phyloP scores from a whole-genome alignment of 306 rosid species.

The Citrullus amarus region DNA sequence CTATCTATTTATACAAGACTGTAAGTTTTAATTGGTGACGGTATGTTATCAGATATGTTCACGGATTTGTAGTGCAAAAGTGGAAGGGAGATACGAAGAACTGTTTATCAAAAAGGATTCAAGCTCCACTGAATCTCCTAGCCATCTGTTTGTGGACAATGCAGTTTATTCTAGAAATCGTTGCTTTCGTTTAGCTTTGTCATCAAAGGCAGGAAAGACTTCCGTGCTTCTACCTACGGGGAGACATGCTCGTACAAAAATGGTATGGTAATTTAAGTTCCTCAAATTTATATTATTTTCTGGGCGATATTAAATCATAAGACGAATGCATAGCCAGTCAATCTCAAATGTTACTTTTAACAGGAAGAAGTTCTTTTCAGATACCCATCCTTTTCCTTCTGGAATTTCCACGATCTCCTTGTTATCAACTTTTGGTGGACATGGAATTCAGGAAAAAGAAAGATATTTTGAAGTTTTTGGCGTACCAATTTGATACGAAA shows the following conservation, averaged over 20 bases:
- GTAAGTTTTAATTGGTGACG: conserved; percentile 15
- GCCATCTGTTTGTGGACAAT: conserved; percentile 78
- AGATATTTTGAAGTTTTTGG: neutral
- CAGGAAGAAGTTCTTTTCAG: neutral
- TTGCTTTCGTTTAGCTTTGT: conserved; percentile 69
- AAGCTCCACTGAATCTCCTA: conserved; percentile 26
- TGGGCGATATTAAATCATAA: neutral
- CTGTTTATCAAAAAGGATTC: conserved; percentile 65
- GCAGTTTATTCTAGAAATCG: conserved; percentile 93
- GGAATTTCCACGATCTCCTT: neutral
- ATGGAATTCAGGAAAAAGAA: neutral
- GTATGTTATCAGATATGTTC: conserved; percentile 67
- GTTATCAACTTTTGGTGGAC: neutral
- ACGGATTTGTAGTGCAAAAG: conserved; percentile 38
- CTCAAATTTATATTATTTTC: neutral
- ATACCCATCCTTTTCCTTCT: neutral
- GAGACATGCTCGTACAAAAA: conserved; percentile 39
- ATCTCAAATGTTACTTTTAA: neutral
- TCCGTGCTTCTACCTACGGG: conserved; percentile 70
- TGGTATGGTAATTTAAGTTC: conserved; percentile 36
- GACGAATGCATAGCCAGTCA: neutral
- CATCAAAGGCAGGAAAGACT: conserved; percentile 90
- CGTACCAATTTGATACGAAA: neutral
- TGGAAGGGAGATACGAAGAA: conserved; percentile 32
- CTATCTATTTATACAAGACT: neutral